These are phyloP conservation scores for Mycena latifolia DNA, from an alignment of 768 basidiomycete species.

Conservation along the genomic window DNA sequence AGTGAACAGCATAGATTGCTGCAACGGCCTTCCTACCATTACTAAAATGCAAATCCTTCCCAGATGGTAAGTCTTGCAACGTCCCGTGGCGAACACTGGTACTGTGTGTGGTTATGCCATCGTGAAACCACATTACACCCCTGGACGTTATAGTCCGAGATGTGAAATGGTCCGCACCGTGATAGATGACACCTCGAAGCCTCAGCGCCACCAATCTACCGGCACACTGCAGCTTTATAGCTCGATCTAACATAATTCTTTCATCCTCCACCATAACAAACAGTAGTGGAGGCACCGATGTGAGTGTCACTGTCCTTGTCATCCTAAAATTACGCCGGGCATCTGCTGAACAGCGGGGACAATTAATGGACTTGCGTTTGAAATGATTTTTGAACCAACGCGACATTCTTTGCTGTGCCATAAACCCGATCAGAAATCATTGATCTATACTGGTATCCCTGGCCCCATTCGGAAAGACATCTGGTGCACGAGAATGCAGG, in stretches of 20 bases:
- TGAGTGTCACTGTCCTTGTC: neutral
- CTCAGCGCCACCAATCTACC: neutral
- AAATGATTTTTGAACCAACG: neutral
- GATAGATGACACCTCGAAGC: neutral
- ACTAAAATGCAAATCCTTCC: neutral
- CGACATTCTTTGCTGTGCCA: too few relatives aligned
- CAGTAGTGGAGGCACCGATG: neutral
- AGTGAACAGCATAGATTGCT: neutral
- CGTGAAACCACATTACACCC: neutral
- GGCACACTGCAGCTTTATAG: too few relatives aligned
- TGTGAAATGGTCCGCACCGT: neutral
- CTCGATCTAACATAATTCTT: neutral
- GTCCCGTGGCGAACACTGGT: neutral
- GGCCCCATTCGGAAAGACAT: neutral
- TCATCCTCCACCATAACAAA: neutral
- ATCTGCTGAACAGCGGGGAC: neutral
- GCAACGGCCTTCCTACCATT: neutral
- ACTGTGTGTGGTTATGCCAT: neutral
- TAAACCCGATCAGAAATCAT: neutral
- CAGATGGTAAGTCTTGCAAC: neutral
- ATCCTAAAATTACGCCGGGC: too few relatives aligned
- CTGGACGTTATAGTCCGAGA: neutral
- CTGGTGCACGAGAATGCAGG: neutral
- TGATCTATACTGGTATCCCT: neutral
- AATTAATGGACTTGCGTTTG: neutral